Base-by-base conservation (phyloP, 441 rosid species). In the Gossypium gossypioides region DNA sequence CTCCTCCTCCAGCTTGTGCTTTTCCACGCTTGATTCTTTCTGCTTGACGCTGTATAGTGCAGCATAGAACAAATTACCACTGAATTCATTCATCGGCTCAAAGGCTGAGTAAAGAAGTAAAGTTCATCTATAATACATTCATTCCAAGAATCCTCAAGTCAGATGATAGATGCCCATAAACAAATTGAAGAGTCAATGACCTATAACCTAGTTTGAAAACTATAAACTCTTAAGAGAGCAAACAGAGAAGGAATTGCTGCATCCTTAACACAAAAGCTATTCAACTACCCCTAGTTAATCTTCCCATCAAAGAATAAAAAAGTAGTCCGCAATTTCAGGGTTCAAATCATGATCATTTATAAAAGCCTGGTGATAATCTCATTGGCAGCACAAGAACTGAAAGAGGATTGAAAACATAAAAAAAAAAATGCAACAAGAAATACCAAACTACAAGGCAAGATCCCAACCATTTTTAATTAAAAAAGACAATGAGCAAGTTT, bases 11-110 rank as follows among this genome's bases (percentile, higher is more conserved):
- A 21, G 74, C 75, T 46, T 85, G 87, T 57, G 81, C 84, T 77
- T 88, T 88, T 44, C 86, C 93, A 68, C 88, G 89, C 83, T 77
- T 82, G 71, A 86, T 86, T 82, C 91, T 89, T 75, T 85, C 91
- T 13, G 90, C 74, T 61, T 92, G 99, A 72, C 88, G 86, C 99
- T 95, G 95, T 76, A 74, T 15, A 67, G 50, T 66, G 42, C 25
- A 68, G 24, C 3, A 51, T 15, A 68, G 44, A 46, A 66, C n/a
- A 68, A 42, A 64, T 40, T 40, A 19, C 3, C 7, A 64, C 29
- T 40, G 52, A 64, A 19, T 40, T 4, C 51, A 18, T 42, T 40
- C 6, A 75, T 54, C 65, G 70, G 18, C 67, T 57, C 2, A 51
- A 16, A 15, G 27, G 27, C 54, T 75, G 57, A 55, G 16, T 62